These are phyloP conservation scores for Suhomyces ambrosiae DNA, from an alignment of 1,139 yeast genomes.

Conservation along the genomic window DNA sequence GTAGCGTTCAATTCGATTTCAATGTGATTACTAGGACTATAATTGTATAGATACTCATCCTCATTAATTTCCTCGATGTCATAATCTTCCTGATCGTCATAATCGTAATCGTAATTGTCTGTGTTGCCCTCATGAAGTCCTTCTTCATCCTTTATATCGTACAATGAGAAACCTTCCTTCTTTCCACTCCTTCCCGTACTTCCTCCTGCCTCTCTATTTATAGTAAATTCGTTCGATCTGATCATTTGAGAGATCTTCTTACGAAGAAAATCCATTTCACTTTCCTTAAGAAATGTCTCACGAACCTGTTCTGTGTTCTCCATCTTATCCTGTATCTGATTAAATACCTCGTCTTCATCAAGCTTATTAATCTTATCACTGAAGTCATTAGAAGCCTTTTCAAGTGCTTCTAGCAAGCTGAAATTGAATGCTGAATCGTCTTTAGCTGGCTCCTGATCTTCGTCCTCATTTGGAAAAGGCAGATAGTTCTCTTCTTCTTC, in stretches of 20 bases:
- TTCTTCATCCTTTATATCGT: conserved; percentile 46
- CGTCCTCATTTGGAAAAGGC: conserved; percentile 35
- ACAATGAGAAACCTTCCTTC: conserved; percentile 38
- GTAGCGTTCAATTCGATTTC: conserved; percentile 44
- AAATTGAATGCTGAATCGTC: conserved; percentile 32
- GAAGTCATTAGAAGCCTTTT: conserved; percentile 27
- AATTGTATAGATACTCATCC: conserved; percentile 28
- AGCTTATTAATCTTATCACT: conserved; percentile 18
- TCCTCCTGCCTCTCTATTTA: conserved; percentile 6
- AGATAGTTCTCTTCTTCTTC: conserved; percentile 29
- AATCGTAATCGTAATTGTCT: conserved; percentile 22
- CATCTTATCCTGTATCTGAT: conserved; percentile 9
- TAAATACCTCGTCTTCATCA: conserved; percentile 13
- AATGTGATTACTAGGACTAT: conserved; percentile 39
- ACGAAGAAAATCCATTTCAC: conserved; percentile 37
- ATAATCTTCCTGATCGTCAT: conserved; percentile 37
- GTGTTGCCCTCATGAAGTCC: conserved; percentile 40
- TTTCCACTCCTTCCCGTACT: conserved; percentile 3
- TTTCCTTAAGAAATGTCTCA: conserved; percentile 28
- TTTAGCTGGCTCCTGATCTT: conserved; percentile 14
- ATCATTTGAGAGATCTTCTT: conserved; percentile 32
- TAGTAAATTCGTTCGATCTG: conserved; percentile 16
- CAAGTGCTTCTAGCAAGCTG: conserved; percentile 36
- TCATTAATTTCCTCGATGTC: conserved; percentile 40
- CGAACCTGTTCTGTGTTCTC: conserved; percentile 4